Percentiles rank a stretch among this genome's conserved stretches.
phyloP scores from a whole-genome alignment of 1,284 basidiomycete genomes.

The Neolentinus lepideus region DNA sequence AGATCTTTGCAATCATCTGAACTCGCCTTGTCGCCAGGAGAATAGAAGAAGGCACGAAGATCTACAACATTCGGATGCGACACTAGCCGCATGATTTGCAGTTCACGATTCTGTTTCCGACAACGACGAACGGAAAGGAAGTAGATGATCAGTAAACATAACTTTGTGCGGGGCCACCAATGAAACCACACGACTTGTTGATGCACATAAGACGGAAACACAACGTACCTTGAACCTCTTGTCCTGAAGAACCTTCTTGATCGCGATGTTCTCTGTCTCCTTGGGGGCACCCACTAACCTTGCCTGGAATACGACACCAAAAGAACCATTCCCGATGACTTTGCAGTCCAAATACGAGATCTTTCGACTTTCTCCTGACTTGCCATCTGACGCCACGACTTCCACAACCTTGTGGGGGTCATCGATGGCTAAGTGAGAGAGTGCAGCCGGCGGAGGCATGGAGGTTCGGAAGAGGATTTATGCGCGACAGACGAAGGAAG shows the following conservation, averaged over 20 bases:
- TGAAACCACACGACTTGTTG: constrained; percentile 8
- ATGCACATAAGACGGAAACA: constrained; percentile 10
- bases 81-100: constrained; percentile 99
- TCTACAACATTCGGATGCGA: constrained; percentile 98
- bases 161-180: constrained; percentile 1
- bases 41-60: constrained; percentile 98
- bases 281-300: constrained; percentile 59
- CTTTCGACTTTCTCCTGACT: constrained; percentile 82
- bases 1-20: not conserved
- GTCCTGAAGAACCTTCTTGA: constrained; percentile 99
- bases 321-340: constrained; percentile 97
- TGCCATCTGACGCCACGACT: constrained; percentile 93
- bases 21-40: constrained; percentile 95
- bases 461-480: constrained; percentile 23
- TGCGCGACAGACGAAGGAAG: constrained; percentile 10
- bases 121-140: not conserved
- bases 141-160: constrained; percentile 4
- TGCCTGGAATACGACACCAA: constrained; percentile 96
- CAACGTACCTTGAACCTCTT: constrained; percentile 95
- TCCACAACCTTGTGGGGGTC: constrained; percentile 94
- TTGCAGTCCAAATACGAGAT: constrained; percentile 97
- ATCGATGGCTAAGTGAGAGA: constrained; percentile 59
- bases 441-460: constrained; percentile 13
- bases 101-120: constrained; percentile 90
- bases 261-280: constrained; percentile 86